A percentile compares a stretch with the other conserved stretches of the same genome.
Evolutionary conservation across 2,329 filamentous ascomycete species (phyloP).

Genomic region (Arthroderma sp.): DNA sequence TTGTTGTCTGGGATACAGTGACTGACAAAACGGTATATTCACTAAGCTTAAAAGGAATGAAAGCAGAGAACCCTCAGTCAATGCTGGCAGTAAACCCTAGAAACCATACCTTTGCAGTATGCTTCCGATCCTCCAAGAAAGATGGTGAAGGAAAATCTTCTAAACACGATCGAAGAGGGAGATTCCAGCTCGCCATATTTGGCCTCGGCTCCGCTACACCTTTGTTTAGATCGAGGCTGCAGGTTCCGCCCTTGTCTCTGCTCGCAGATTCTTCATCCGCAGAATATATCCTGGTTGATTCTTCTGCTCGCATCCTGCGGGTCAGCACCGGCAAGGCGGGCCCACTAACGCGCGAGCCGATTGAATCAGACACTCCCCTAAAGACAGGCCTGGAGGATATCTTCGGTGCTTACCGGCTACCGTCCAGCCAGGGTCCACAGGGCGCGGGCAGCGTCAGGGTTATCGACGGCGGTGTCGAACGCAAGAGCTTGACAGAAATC

Average conservation of each 20-base stretch:
- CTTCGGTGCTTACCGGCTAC: conserved; percentile 15
- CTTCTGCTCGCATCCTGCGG: conserved; percentile 56
- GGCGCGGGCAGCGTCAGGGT: background rate
- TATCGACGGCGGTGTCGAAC: conserved; percentile 7
- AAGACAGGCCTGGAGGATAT: conserved; percentile 23
- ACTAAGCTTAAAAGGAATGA: too few species aligned
- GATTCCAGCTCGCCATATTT: conserved; percentile 51
- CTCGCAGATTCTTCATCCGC: conserved; percentile 50
- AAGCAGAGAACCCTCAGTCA: conserved; percentile 9
- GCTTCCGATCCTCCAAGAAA: conserved; percentile 32
- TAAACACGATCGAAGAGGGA: conserved; percentile 31
- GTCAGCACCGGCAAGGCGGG: conserved; percentile 18
- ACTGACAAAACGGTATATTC: conserved; percentile 53
- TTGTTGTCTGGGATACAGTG: conserved; percentile 76
- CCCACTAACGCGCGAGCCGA: conserved; percentile 14
- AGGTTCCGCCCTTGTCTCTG: conserved; percentile 52
- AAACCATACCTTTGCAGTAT: conserved; percentile 54
- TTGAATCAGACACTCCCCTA: conserved; percentile 14
- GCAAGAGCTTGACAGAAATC: conserved; percentile 21
- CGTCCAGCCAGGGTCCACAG: conserved; percentile 3
- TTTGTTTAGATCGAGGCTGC: conserved; percentile 42
- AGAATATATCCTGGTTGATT: conserved; percentile 65
- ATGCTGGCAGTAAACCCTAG: conserved; percentile 54
- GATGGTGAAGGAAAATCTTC: conserved; percentile 17
- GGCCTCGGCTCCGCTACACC: conserved; percentile 46